Base-by-base conservation (phyloP, 2,329 filamentous ascomycete genomes). In the Anisogramma anomala region DNA sequence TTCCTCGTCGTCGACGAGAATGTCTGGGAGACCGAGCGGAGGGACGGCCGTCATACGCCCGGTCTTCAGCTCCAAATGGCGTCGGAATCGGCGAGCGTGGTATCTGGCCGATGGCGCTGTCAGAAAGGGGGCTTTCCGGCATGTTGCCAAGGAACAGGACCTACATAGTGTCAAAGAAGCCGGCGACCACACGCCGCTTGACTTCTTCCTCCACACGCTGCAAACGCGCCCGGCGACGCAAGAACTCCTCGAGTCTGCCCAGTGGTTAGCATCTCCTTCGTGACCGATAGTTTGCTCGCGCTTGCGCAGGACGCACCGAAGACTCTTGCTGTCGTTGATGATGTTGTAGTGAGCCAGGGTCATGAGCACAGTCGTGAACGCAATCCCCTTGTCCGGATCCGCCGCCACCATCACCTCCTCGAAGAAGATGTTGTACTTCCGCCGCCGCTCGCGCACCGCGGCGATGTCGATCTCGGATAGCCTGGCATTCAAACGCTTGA, bases 321-420 rank as follows among this genome's bases (percentile, higher is more conserved):
- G 66, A 61, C 87, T 94, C 69, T 95, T 95, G 66, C 82, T 95
- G 61, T 98, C 91, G 51, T 82, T 94, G 58, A 98, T 98, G 55
- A 98, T 87, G 55, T 96, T 98, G 70, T 98, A 94, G 61, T 98
- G 91, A 25, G 93, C 89, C 43, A 98, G 69, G 46, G 94, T 93
- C 82, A 98, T 91, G 38, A 98, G 70, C 17, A 95, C 82, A 6
- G 82, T 81, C 3, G 86, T 91, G 59, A 98, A 98, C 1, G 84
- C 82, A 45, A 98, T 93, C 35, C 91, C 91, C 48, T 77, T 75
- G 54, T 93, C 85, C 1, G 82, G 83, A 58, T 98, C 88, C 4
- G 88, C 86, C 4, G 87, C 89, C 5, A 95, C 86, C 60, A 96
- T 77, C 15, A 96, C 84, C 64, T 98, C 93, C 60, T 96, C 88